Evolutionary conservation across 148 eudicot species (phyloP).

Genomic region (Vaccinium corymbosum): DNA sequence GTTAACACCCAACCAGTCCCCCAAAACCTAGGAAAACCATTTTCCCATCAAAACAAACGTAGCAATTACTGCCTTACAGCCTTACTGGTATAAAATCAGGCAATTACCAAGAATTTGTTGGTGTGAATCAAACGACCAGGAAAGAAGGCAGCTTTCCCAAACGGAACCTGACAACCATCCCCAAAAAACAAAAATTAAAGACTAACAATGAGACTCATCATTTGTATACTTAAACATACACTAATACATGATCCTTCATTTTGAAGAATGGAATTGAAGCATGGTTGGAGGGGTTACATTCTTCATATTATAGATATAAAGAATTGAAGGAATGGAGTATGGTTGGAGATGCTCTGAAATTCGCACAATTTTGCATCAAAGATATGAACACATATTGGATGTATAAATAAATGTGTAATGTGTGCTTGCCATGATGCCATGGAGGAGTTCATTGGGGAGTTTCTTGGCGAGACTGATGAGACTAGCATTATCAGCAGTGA

Average conservation of each 20-base stretch:
- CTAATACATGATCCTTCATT: not conserved
- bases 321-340: too few relatives aligned
- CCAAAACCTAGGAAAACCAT: not conserved
- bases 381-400: too few relatives aligned
- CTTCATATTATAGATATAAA: too few relatives aligned
- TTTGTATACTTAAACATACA: not conserved
- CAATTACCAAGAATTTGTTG: constrained; percentile 74
- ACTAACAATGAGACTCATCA: not conserved
- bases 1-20: not conserved
- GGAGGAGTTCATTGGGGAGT: too few relatives aligned
- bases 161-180: constrained; percentile 62
- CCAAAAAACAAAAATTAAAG: constrained; percentile 11
- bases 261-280: too few relatives aligned
- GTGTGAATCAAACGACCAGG: constrained; percentile 88
- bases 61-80: not conserved
- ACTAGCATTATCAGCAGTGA: too few relatives aligned
- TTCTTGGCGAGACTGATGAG: too few relatives aligned
- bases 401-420: too few relatives aligned
- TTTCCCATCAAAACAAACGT: not conserved
- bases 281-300: too few relatives aligned
- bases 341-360: too few relatives aligned
- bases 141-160: constrained; percentile 92
- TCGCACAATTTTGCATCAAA: too few relatives aligned
- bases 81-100: not conserved
- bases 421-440: too few relatives aligned